phyloP scores from a whole-genome alignment of 2,329 filamentous ascomycete genomes.

The Cordyceps cicadae region DNA sequence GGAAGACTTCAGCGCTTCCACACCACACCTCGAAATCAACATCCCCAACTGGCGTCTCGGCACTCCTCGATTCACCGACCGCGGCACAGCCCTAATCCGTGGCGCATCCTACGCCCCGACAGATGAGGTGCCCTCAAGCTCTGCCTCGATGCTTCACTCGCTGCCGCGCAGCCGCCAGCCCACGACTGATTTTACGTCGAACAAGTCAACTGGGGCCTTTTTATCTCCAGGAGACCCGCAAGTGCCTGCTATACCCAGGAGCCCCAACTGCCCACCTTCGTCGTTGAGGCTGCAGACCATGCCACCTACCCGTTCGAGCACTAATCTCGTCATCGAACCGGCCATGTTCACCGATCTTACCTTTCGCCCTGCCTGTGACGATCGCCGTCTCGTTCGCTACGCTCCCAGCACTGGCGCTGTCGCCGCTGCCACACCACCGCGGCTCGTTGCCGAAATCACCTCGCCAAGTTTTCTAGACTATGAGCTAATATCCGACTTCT shows the following conservation, averaged over 20 bases:
- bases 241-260: slow-evolving; percentile 15
- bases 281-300: slow-evolving; percentile 32
- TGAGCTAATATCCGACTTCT: slow-evolving; percentile 94
- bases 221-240: slow-evolving; percentile 26
- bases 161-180: slow-evolving; percentile 27
- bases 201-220: not conserved
- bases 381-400: slow-evolving; percentile 75
- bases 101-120: slow-evolving; percentile 73
- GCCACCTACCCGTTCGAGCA: slow-evolving; percentile 41
- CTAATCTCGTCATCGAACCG: slow-evolving; percentile 51
- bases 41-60: slow-evolving; percentile 83
- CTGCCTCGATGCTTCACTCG: slow-evolving; percentile 39
- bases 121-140: slow-evolving; percentile 61
- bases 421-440: slow-evolving; percentile 79
- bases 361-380: slow-evolving; percentile 69
- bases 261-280: slow-evolving; percentile 26
- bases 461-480: slow-evolving; percentile 95
- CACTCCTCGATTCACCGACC: slow-evolving; percentile 68
- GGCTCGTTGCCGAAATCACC: slow-evolving; percentile 91
- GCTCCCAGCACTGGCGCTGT: slow-evolving; percentile 63
- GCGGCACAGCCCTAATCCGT: slow-evolving; percentile 68
- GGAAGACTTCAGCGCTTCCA: slow-evolving; percentile 40
- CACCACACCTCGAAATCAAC: slow-evolving; percentile 58
- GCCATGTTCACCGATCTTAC: slow-evolving; percentile 77
- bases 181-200: slow-evolving; percentile 15